Conservation (phyloP, 2,329 filamentous ascomycete species). For the Alternaria conjuncta region DNA sequence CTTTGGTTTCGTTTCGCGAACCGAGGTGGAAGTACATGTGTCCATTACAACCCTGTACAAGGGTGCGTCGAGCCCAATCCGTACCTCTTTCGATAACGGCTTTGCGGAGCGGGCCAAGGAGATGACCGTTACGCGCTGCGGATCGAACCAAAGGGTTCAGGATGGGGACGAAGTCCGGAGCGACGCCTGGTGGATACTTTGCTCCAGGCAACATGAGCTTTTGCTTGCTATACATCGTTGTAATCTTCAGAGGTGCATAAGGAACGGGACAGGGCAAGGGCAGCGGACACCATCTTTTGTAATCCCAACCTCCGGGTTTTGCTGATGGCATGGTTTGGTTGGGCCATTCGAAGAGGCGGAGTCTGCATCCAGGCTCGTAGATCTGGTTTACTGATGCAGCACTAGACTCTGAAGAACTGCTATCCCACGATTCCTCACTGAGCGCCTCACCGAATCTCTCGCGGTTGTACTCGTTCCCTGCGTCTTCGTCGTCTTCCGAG, state of each 20-base stretch:
- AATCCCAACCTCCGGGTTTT: neutral
- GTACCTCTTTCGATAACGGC: conserved; percentile 33
- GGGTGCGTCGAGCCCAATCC: conserved; percentile 36
- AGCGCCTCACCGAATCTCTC: conserved; percentile 15
- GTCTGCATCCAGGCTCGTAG: conserved; percentile 18
- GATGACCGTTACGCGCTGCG: conserved; percentile 34
- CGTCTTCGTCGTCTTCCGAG: neutral
- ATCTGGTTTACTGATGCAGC: neutral
- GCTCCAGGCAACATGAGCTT: conserved; percentile 33
- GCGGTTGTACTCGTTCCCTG: conserved; percentile 1
- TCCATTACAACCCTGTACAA: conserved; percentile 36
- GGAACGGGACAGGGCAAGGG: conserved; percentile 21
- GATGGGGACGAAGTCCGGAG: conserved; percentile 31
- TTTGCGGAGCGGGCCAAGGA: conserved; percentile 24
- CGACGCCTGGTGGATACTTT: conserved; percentile 19
- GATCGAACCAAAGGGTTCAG: conserved; percentile 20
- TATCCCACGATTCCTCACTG: conserved; percentile 31
- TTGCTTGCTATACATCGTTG: conserved; percentile 29
- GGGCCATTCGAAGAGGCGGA: conserved; percentile 39
- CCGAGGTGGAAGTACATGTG: conserved; percentile 37
- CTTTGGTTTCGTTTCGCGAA: conserved; percentile 3
- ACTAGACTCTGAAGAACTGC: conserved; percentile 20
- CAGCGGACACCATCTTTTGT: neutral
- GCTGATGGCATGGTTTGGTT: conserved; percentile 17
- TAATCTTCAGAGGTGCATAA: conserved; percentile 33